Percentiles rank a stretch among this genome's conserved stretches.
These are phyloP conservation scores for Saccharomyces hybrid DNA, from an alignment of 1,139 yeast species.

Conservation along the genomic window DNA sequence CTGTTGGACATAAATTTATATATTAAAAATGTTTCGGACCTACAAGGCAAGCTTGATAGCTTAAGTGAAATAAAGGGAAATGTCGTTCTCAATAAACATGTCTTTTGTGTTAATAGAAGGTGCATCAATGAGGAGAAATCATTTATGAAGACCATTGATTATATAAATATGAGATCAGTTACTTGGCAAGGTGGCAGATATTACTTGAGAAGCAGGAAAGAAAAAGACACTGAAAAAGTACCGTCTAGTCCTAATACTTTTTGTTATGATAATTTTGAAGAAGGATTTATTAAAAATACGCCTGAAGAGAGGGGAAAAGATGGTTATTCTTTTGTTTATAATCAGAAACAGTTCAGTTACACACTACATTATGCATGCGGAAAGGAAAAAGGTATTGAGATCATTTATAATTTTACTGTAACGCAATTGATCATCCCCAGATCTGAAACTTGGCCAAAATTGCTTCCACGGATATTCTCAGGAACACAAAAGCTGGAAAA, in stretches of 20 bases:
- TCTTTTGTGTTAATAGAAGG: constrained; percentile 4
- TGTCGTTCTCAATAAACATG: neutral
- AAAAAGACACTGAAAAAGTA: neutral
- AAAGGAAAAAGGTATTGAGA: neutral
- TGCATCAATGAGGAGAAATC: neutral
- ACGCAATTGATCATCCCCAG: constrained; percentile 2
- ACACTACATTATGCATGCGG: neutral
- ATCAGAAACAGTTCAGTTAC: neutral
- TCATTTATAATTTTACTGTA: neutral
- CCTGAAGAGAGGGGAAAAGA: neutral
- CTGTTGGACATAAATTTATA: constrained; percentile 9
- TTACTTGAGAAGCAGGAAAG: neutral
- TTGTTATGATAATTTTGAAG: neutral
- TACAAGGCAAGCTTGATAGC: constrained; percentile 5
- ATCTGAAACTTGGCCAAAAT: neutral
- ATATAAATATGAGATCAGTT: neutral
- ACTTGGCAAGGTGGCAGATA: neutral
- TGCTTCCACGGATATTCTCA: neutral
- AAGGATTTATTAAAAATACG: neutral
- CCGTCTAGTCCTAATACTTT: neutral
- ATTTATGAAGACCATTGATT: neutral
- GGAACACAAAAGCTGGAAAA: neutral
- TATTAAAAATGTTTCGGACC: constrained; percentile 4
- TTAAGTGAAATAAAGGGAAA: neutral
- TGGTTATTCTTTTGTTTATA: neutral